phyloP scores from a whole-genome alignment of 2,329 filamentous ascomycete genomes.

The Curvularia hawaiiensis region DNA sequence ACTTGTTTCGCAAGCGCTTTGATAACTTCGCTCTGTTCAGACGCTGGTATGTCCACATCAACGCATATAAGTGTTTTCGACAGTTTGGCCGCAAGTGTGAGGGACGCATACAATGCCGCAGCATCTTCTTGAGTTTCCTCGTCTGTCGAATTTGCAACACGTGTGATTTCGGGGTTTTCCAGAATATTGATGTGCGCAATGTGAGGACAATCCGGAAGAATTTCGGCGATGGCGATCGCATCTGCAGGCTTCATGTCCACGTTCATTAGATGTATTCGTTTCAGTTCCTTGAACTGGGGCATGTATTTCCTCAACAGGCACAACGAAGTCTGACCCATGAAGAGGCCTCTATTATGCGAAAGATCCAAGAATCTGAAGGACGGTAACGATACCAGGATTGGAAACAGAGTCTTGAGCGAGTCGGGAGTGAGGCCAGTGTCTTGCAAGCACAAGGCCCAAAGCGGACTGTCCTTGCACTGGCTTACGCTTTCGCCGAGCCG shows the following conservation, averaged over 20 bases:
- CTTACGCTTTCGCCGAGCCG: conserved; percentile 59
- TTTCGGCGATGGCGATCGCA: conserved; percentile 87
- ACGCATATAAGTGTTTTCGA: conserved; percentile 85
- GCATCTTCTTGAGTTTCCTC: conserved; percentile 89
- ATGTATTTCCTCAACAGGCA: conserved; percentile 80
- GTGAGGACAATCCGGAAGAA: conserved; percentile 80
- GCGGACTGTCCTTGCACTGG: conserved; percentile 55
- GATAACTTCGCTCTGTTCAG: conserved; percentile 85
- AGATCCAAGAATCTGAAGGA: conserved; percentile 89
- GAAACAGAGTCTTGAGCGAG: conserved; percentile 75
- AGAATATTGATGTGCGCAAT: conserved; percentile 87
- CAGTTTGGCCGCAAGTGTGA: conserved; percentile 84
- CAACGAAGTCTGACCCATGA: conserved; percentile 76
- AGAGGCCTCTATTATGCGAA: conserved; percentile 85
- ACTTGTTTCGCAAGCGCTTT: conserved; percentile 92
- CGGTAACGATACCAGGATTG: conserved; percentile 70
- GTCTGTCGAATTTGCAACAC: conserved; percentile 74
- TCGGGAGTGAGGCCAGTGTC: conserved; percentile 80
- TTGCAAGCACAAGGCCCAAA: conserved; percentile 85
- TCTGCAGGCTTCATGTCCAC: conserved; percentile 85
- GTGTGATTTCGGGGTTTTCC: conserved; percentile 75
- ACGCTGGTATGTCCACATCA: conserved; percentile 85
- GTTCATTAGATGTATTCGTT: conserved; percentile 84
- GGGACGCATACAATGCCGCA: conserved; percentile 88
- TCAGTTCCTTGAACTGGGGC: conserved; percentile 76